Base-by-base conservation (phyloP, 768 basidiomycete genomes). In the Collybia nuda region DNA sequence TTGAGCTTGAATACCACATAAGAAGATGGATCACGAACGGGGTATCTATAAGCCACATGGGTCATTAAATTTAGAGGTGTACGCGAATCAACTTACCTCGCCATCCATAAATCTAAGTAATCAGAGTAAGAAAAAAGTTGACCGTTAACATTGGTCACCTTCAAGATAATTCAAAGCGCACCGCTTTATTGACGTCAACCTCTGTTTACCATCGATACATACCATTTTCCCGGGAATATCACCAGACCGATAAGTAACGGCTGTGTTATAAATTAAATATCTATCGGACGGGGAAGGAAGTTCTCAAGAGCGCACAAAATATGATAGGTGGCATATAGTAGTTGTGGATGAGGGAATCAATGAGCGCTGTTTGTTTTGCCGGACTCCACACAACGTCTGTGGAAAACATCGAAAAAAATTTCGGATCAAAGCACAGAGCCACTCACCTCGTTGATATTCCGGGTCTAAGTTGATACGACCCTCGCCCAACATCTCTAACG, bases 181-280 rank as follows among this genome's bases (percentile, higher is more conserved):
- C 85, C 76, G 73, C 54, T 75, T 72, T 22, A 88, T 79, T 0
- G 86, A 86, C 0, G 86, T 86, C 52, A 88, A 61, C 26, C 86
- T 73, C 55, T 88, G 86, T 60, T 88, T 88, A n/a, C 86, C 86
- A 54, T 88, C 87, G 12, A 86, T 85, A 52, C 85, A 87, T 0
- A 73, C 72, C 78, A 28, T 81, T 73, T 2, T 71, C 65, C 15
- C 64, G 58, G 2, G 52, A 45, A 32, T 32, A 11, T 32, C 14
- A 32, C 32, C 32, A 11, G 5, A 32, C 12, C 32, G 32, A 32
- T 32, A 32, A 0, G 62, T 67, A 5, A 77, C 73, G 29, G 75
- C 79, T 82, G 40, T 40, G 24, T 15, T 24, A 28, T 22, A 11
- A 26, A n/a, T 58, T 35, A 47, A n/a, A n/a, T 14, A 44, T 52